Evolutionary conservation across 768 basidiomycete genomes (phyloP).

Genomic region (Polyporus arcularius): DNA sequence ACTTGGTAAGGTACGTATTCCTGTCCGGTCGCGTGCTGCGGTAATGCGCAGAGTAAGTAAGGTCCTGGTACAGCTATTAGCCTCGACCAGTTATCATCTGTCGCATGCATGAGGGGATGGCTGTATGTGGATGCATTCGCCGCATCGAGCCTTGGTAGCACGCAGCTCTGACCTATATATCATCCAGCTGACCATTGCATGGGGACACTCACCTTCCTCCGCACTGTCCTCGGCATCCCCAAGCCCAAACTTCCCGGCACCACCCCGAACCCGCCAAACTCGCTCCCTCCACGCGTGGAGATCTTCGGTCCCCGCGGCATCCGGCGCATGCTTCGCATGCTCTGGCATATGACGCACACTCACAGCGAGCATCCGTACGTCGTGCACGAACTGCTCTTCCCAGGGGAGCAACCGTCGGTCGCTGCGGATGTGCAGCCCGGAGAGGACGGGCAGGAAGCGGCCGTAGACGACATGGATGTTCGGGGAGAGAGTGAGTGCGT

Average conservation of each 20-base stretch:
- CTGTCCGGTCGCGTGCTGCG: no score
- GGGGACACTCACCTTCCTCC: conserved; percentile 69
- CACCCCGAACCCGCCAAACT: conserved; percentile 10
- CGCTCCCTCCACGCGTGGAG: conserved; percentile 49
- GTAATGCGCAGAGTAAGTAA: no score
- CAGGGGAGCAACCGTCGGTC: conserved; percentile 51
- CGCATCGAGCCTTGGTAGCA: no score
- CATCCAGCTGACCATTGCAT: conserved; percentile 68
- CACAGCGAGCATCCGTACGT: conserved; percentile 61
- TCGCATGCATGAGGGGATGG: no score
- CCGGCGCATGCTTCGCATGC: conserved; percentile 71
- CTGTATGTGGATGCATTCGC: no score
- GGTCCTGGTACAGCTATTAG: no score
- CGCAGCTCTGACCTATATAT: background rate
- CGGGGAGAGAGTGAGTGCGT: conserved; percentile 65
- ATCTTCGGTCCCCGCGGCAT: conserved; percentile 82
- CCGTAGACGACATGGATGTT: conserved; percentile 29
- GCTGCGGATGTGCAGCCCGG: conserved; percentile 40
- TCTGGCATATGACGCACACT: conserved; percentile 67
- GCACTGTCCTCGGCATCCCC: conserved; percentile 54
- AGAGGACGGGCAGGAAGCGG: background rate
- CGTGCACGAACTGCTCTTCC: conserved; percentile 75
- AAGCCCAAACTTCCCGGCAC: conserved; percentile 28
- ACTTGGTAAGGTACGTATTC: no score
- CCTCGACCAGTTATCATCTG: no score